Evolutionary conservation across 768 basidiomycete genomes (phyloP), one percentile per base, ranked within the genome.

Genomic region (Crucibulum laeve): DNA sequence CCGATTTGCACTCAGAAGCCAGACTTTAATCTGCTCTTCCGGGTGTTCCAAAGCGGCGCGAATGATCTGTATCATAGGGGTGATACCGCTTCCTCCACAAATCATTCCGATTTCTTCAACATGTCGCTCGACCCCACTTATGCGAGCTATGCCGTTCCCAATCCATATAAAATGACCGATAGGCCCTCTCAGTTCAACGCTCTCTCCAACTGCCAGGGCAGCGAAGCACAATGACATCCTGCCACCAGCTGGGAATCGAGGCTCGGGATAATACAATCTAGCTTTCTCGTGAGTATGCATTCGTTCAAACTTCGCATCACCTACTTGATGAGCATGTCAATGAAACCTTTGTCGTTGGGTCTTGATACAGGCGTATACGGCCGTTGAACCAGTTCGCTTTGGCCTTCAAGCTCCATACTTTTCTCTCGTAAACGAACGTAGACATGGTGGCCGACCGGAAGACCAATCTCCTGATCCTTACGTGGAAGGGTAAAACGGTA

Each of bases 281-380:
- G 6, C 21, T 8, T 2, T 2, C 3, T 36, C 35, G 13, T 36
- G 28, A 18, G 11, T 17, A 18, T 17, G 35, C 35, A 19, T 13
- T 36, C 18, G 19, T 8, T 36, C 13, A 36, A 13, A 36, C 18
- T 19, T 36, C 28, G n/a, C 28, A 36, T 8, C 26, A 59, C 64
- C 3, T 19, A 71, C 71, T 79, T 83, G 56, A 83, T 60, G 38
- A 82, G 58, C 38, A 79, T 54, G 41, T 80, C 79, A 25, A 82
- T 63, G 44, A 57, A 68, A 0, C 79, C 80, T 18, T 52, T 57
- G 1, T 65, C 68, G 18, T 62, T 58, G 32, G 57, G 50, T 37
- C 51, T 52, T 21, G 77, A 79, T n/a, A 81, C 65, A 0, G 80
- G 80, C 0, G 80, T 82, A 46, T 82, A 84, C 0, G 79, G 75